A percentile compares a stretch with the other conserved stretches of the same genome.
Evolutionary conservation across 1,139 yeast species (phyloP).

Genomic region (Yamadazyma kanchanaburiensis): DNA sequence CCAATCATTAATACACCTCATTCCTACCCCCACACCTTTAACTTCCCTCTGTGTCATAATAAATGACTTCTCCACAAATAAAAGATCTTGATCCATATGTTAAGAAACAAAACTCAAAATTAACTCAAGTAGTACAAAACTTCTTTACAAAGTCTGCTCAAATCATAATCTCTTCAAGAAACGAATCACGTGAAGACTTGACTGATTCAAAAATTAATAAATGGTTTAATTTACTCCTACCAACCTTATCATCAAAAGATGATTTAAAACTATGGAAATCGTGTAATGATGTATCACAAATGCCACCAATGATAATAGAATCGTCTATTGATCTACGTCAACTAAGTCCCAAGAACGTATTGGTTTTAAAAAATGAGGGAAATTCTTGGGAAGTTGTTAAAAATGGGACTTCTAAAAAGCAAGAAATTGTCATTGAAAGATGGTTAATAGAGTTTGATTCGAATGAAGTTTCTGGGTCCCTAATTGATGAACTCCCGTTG

Average conservation of each 20-base stretch:
- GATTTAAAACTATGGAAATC: conserved; percentile 62
- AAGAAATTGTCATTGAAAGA: conserved; percentile 85
- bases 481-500: conserved; percentile 54
- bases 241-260: conserved; percentile 35
- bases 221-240: conserved; percentile 69
- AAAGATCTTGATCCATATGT: conserved; percentile 19
- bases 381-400: conserved; percentile 42
- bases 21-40: no score
- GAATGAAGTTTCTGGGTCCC: conserved; percentile 23
- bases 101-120: conserved; percentile 29
- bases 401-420: conserved; percentile 45
- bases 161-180: conserved; percentile 29
- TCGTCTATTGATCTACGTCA: conserved; percentile 72
- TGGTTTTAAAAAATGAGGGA: conserved; percentile 53
- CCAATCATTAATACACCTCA: no score
- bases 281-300: conserved; percentile 30
- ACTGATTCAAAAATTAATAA: conserved; percentile 31
- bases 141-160: conserved; percentile 74
- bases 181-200: conserved; percentile 8
- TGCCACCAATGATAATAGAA: conserved; percentile 85
- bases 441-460: conserved; percentile 83
- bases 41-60: no score
- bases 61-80: conserved; percentile 15
- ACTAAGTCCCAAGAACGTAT: conserved; percentile 56
- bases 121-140: conserved; percentile 53